These are phyloP conservation scores for Cryptosporidium xiaoi DNA, from an alignment of 169 alveolate species.

Conservation along the genomic window DNA sequence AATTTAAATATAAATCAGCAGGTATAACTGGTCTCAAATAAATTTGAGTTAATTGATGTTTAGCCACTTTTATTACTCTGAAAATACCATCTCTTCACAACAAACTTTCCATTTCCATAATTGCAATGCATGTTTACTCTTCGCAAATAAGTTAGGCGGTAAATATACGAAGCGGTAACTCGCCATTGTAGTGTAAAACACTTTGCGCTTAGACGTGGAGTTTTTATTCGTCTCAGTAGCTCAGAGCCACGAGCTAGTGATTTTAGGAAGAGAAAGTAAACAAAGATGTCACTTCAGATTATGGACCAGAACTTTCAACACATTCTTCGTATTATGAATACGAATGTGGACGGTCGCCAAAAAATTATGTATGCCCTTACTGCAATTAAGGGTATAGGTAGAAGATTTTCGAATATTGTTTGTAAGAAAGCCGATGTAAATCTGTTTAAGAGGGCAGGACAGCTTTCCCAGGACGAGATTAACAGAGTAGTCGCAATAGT, in stretches of 20 bases:
- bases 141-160: neutral
- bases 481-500: constrained; percentile 91
- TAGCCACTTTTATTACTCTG: too few species aligned
- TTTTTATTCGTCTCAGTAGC: constrained; percentile 4
- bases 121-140: too few species aligned
- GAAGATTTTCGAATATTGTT: constrained; percentile 95
- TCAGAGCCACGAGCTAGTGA: neutral
- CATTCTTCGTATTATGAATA: constrained; percentile 97
- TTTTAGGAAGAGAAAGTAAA: constrained; percentile 37
- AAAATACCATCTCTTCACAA: too few species aligned
- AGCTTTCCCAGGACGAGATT: constrained; percentile 94
- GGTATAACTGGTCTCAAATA: neutral
- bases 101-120: too few species aligned
- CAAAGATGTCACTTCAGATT: constrained; percentile 76
- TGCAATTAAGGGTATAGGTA: constrained; percentile 98
- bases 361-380: constrained; percentile 96
- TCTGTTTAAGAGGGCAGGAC: constrained; percentile 98
- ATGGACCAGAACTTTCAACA: constrained; percentile 94
- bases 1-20: neutral
- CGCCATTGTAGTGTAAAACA: constrained; percentile 10
- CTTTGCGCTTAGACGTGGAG: constrained; percentile 63
- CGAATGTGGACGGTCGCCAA: constrained; percentile 99
- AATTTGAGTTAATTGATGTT: too few species aligned
- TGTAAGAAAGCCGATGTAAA: constrained; percentile 98
- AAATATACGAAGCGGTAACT: constrained; percentile 3